Conservation (phyloP, 1,139 yeast species). For the Nadsonia starkeyi-henricii region DNA sequence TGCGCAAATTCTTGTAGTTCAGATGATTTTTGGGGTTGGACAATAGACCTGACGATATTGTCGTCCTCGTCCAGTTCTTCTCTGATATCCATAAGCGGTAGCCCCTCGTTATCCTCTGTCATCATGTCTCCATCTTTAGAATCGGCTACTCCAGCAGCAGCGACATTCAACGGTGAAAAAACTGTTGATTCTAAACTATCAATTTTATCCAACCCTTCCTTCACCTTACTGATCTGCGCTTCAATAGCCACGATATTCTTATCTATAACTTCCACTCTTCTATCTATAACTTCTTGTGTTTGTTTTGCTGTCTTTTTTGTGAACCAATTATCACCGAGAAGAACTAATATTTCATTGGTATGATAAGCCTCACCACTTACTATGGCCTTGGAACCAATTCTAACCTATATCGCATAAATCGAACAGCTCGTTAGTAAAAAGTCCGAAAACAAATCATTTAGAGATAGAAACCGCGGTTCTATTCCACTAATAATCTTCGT, state of each 20-base stretch:
- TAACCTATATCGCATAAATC: background rate
- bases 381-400: background rate
- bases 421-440: no score
- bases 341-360: slow-evolving; percentile 26
- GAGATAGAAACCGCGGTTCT: no score
- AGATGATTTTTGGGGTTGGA: slow-evolving; percentile 14
- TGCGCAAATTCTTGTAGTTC: background rate
- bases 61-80: slow-evolving; percentile 80
- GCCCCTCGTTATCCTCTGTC: slow-evolving; percentile 26
- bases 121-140: background rate
- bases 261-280: slow-evolving; percentile 22
- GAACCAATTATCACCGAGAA: slow-evolving; percentile 49
- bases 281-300: slow-evolving; percentile 34
- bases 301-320: slow-evolving; percentile 32
- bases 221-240: slow-evolving; percentile 28
- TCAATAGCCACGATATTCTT: slow-evolving; percentile 16
- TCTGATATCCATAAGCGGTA: slow-evolving; percentile 66
- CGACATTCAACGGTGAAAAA: no score
- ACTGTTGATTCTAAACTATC: background rate
- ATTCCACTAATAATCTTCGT: no score
- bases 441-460: no score
- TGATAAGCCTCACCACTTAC: background rate
- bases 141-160: background rate
- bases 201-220: slow-evolving; percentile 18
- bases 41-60: slow-evolving; percentile 32